Evolutionary conservation across 768 basidiomycete species (phyloP), one percentile per base, ranked within the genome.

Genomic region (Suillus cothurnatus): DNA sequence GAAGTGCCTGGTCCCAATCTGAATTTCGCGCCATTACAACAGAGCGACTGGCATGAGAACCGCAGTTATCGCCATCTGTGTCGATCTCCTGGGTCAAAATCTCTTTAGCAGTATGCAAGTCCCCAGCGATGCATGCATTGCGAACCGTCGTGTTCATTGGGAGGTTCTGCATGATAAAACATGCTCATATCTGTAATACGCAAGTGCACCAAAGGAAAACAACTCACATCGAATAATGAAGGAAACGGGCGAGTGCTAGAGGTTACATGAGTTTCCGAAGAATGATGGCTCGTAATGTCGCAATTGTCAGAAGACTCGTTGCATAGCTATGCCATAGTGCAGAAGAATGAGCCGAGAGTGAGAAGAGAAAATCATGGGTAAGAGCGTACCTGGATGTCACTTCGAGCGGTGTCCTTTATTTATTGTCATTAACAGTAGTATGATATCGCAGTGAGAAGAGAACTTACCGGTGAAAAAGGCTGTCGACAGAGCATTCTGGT

Each of bases 101-200:
- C 12, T 56, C 32, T 56, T 56, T 34, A 56, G 55, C 55, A n/a
- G 55, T 36, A n/a, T 36, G 55, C 21, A 56, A 56, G 32, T 56
- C 55, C 12, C 32, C 32, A 36, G 14, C n/a, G 32, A 56, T 56
- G 32, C 55, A 56, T 15, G 55, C 55, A 34, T 36, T 21, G 12
- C 32, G 12, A 23, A 56, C 55, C 1, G 6, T 6, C 55, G 55
- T 15, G 6, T 21, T 56, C 2, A n/a, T 36, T 7, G 32, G 6
- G 34, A 56, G n/a, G 1, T n/a, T 36, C 55, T 56, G n/a, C 21
- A 56, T 26, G 15, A 12, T 55, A 32, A 34, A 34, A 12, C 19
- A 34, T 12, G 31, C 6, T 32, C 17, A 36, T 2, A 36, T 56
- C 6, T 12, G 14, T 34, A 5, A 36, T 7, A 23, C 34, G 32